Percentiles rank a stretch among this genome's conserved stretches.
phyloP scores from a whole-genome alignment of 2,329 filamentous ascomycete species.

The Cladorrhinum sp. region DNA sequence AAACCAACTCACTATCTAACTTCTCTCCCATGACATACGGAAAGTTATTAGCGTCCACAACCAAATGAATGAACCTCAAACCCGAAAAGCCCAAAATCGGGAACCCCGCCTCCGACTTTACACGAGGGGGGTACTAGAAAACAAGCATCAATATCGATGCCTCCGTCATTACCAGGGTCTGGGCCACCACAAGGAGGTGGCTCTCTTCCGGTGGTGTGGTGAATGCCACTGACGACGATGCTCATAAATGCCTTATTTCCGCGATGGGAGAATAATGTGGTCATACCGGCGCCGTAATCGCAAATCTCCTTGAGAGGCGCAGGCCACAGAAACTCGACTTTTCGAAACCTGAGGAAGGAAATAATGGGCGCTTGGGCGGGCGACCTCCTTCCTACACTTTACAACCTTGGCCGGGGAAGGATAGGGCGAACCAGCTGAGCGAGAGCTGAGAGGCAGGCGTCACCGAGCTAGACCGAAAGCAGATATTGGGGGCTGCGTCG shows the following conservation, averaged over 20 bases:
- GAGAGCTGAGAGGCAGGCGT: slow-evolving; percentile 22
- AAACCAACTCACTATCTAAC: not conserved
- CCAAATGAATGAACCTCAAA: not conserved
- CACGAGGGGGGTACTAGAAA: not conserved
- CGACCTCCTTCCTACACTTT: not conserved
- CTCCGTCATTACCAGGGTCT: not conserved
- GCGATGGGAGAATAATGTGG: not conserved
- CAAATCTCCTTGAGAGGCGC: not conserved
- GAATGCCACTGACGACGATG: not conserved
- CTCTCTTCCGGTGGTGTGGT: not conserved
- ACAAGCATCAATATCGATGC: not conserved
- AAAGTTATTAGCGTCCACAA: not conserved
- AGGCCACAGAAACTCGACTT: not conserved
- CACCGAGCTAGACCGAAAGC: slow-evolving; percentile 11
- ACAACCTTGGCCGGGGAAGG: not conserved
- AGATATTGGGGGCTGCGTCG: slow-evolving; percentile 4
- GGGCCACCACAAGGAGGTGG: not conserved
- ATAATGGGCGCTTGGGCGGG: not conserved
- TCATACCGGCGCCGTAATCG: not conserved
- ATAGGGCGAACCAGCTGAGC: slow-evolving; percentile 23
- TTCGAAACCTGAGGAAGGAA: not conserved
- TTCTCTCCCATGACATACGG: too few species aligned
- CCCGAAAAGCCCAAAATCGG: not conserved
- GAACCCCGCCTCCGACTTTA: not conserved
- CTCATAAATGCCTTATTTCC: not conserved